Evolutionary conservation across 139 green algal species (phyloP), one percentile per base, ranked within the genome.

Genomic region (Nannochloris sp.): DNA sequence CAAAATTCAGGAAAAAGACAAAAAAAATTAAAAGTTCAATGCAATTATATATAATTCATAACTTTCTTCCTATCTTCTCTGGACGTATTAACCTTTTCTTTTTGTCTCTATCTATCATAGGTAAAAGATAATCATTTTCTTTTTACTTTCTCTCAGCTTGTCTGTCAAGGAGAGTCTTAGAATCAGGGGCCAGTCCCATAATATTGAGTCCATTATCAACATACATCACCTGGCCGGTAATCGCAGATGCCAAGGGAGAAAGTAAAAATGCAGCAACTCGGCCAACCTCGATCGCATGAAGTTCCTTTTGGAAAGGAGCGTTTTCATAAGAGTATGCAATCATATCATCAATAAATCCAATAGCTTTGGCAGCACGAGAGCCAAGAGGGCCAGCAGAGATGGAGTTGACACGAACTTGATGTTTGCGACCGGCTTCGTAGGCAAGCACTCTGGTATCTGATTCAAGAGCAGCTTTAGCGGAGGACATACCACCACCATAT

Each of bases 341-440:
- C 94, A 99, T 99, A 70, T 95, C 86, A 68, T 98, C 94, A 58
- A 99, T 99, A 87, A 99, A 99, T 47, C 94, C 94, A 53, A 99
- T 99, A 36, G 94, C 94, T 73, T 93, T 95, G 54, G 94, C 94
- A 15, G 94, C 94, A 19, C 94, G 79, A 58, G 81, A 93, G 46
- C 94, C 89, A 65, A 99, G 80, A 0, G 94, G 94, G 2, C 94
- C 94, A n/a, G 89, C 89, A 44, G 80, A 91, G 72, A 96, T 94
- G 67, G 81, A 83, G 79, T 91, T 90, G 14, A 87, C 78, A 23
- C 89, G 74, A n/a, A 96, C 70, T 56, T 80, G 60, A 19, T 83
- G 89, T 81, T 98, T 98, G 61, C 88, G 81, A 24, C 94, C 94
- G 13, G 94, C 94, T 84, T 99, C 94, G 56, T 86, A 99, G 1